Evolutionary conservation across 2,329 filamentous ascomycete species (phyloP), one percentile per base, ranked within the genome.

Genomic region (Ampelomyces quisqualis): DNA sequence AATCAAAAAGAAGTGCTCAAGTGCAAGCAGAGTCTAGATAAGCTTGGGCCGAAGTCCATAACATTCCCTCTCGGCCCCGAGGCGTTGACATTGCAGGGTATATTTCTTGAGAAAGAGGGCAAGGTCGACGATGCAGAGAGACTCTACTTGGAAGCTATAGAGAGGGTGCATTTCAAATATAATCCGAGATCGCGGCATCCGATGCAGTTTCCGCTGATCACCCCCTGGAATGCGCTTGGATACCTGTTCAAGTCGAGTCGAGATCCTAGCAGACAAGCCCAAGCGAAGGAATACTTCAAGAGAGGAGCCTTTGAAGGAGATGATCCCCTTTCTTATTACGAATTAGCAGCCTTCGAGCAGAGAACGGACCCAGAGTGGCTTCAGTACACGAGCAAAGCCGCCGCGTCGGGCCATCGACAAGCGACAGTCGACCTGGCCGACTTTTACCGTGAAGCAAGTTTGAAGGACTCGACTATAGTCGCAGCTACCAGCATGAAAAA

Each of bases 321-420:
- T 30, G 73, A 76, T 38, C 72, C 73, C 1, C 53, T 65, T n/a
- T 65, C 70, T 1, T 71, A 65, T 48, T 70, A 65, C 40, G 57
- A 66, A 31, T 64, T 69, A 7, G 60, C 70, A 1, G 44, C 51
- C 4, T 55, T 63, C 4, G 47, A 54, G 24, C 50, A 60, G 2
- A 45, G 48, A 19, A 44, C 51, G 18, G 68, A 59, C 11, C 51
- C 53, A 21, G 52, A 61, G 2, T 75, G 73, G 73, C 54, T 75
- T 7, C 65, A 65, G 41, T 67, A 70, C 46, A 69, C 69, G 37
- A 73, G 60, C 22, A 75, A 74, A 60, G 72, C 73, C 2, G 73
- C 72, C 3, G 64, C 67, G 8, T 67, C 66, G 5, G 65, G 68
- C 1, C 64, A 72, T 34, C 41, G 54, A 5, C 62, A 64, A 38